A percentile compares a stretch with the other conserved stretches of the same genome.
Conservation (phyloP, 495 filamentous ascomycete species). For the Neurospora sp. region DNA sequence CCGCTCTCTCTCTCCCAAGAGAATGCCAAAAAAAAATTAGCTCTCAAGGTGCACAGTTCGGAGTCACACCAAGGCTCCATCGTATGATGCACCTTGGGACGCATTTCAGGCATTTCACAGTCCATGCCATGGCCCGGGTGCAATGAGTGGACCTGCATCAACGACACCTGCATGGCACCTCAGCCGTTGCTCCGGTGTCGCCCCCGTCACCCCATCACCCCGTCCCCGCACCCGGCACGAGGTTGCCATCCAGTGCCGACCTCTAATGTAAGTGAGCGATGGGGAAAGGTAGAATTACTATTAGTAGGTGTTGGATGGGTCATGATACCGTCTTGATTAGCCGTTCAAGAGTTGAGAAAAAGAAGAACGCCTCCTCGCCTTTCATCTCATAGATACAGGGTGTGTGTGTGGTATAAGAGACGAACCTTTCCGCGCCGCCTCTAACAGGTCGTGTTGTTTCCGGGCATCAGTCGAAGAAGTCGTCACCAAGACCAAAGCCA, state of each 20-base stretch:
- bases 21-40: not conserved
- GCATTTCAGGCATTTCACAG: not conserved
- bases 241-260: not conserved
- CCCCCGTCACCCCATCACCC: slow-evolving; percentile 9
- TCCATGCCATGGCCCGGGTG: not conserved
- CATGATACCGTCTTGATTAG: slow-evolving; percentile 27
- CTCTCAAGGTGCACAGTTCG: not conserved
- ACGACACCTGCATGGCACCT: not conserved
- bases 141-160: not conserved
- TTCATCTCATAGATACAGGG: slow-evolving; percentile 32
- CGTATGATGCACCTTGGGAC: not conserved
- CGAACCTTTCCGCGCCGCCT: slow-evolving; percentile 10
- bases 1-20: not conserved
- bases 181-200: slow-evolving; percentile 2
- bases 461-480: slow-evolving; percentile 13
- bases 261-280: not conserved
- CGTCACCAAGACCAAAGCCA: slow-evolving; percentile 7
- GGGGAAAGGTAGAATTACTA: not conserved
- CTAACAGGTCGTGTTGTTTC: slow-evolving; percentile 1
- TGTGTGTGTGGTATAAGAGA: slow-evolving; percentile 8
- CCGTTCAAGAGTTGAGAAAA: slow-evolving; percentile 15
- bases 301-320: slow-evolving; percentile 2
- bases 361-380: slow-evolving; percentile 14
- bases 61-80: not conserved
- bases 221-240: slow-evolving; percentile 1